Percentiles rank a stretch among this genome's conserved stretches.
Conservation (phyloP, 176 grass and related monocot genomes). For the Chloris gayana region DNA sequence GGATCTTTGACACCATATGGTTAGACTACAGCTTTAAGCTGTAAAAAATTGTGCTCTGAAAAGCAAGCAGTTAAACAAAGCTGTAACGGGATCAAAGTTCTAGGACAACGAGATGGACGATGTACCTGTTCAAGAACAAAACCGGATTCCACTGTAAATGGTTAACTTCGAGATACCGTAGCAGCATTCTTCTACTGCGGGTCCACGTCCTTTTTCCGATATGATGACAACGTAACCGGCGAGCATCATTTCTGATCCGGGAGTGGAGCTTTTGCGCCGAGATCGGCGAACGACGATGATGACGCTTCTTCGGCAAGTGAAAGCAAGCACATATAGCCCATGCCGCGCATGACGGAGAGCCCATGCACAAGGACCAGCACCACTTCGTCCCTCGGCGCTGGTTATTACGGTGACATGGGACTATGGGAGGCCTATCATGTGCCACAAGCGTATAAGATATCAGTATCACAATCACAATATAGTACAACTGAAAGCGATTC, state of each 20-base stretch:
- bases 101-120: conserved; percentile 4
- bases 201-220: conserved; percentile 3
- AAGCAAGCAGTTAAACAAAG: conserved; percentile 52
- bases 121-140: conserved; percentile 18
- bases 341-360: background rate
- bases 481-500: conserved; percentile 30
- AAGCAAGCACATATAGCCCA: conserved; percentile 32
- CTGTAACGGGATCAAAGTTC: conserved; percentile 28
- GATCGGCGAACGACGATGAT: conserved; percentile 19
- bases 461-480: background rate
- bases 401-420: conserved; percentile 6
- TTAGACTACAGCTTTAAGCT: background rate
- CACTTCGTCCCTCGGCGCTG: conserved; percentile 3
- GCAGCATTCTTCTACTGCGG: conserved; percentile 12
- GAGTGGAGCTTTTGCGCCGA: conserved; percentile 8
- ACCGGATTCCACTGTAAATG: conserved; percentile 16
- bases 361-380: background rate
- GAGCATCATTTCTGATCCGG: conserved; percentile 39
- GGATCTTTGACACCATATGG: too few relatives aligned
- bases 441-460: background rate
- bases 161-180: conserved; percentile 14
- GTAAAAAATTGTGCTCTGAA: conserved; percentile 37
- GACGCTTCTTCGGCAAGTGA: conserved; percentile 45
- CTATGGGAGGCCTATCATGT: conserved; percentile 25
- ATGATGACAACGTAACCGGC: conserved; percentile 7